phyloP scores from a whole-genome alignment of 192 early-diverging fungal genomes.

The Diversispora epigaea region DNA sequence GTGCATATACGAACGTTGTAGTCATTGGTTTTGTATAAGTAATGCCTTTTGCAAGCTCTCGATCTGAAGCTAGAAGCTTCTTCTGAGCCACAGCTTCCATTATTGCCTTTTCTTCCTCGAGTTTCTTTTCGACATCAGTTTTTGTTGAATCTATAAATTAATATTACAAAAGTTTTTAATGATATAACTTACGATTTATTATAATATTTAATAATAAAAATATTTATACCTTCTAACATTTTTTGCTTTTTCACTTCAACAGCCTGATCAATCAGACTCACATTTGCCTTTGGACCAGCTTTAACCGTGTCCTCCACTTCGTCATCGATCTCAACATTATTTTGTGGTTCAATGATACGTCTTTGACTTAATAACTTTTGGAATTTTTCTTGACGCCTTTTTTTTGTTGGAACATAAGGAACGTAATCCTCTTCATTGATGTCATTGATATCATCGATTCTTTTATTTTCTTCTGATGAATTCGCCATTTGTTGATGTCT shows the following conservation, averaged over 20 bases:
- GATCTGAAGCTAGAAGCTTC: constrained; percentile 80
- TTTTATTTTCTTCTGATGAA: not conserved
- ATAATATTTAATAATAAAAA: not conserved
- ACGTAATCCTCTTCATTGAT: constrained; percentile 59
- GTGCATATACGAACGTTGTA: constrained; percentile 51
- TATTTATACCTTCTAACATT: constrained; percentile 40
- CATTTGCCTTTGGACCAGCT: constrained; percentile 62
- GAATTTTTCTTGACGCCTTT: constrained; percentile 60
- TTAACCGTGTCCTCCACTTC: constrained; percentile 45
- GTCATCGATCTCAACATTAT: constrained; percentile 40
- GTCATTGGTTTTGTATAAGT: constrained; percentile 84
- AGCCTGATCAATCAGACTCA: constrained; percentile 84
- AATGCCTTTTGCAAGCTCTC: constrained; percentile 84
- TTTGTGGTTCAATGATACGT: constrained; percentile 34
- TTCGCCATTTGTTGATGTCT: not conserved
- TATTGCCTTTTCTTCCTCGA: constrained; percentile 83
- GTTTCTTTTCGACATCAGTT: constrained; percentile 74
- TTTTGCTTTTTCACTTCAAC: constrained; percentile 70
- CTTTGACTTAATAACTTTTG: constrained; percentile 43
- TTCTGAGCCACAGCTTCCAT: constrained; percentile 76
- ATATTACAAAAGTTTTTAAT: not conserved
- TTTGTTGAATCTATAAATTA: constrained; percentile 42
- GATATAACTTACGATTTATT: no score
- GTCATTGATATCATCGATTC: not conserved
- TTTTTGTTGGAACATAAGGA: constrained; percentile 74